Conservation (phyloP, 2,329 filamentous ascomycete species). For the Fusarium sublunatum region DNA sequence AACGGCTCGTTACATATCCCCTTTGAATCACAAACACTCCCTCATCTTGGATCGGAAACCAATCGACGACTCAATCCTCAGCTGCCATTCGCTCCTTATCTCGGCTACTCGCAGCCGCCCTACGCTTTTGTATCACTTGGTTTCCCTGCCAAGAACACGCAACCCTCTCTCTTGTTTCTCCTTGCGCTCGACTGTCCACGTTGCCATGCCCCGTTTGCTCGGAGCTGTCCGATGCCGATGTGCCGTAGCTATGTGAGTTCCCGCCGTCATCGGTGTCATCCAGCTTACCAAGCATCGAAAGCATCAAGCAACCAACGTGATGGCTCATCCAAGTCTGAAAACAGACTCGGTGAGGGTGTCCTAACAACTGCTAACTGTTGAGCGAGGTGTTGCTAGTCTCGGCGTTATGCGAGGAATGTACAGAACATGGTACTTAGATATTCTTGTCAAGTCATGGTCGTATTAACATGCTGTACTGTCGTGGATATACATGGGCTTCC, state of each 20-base stretch:
- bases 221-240: slow-evolving; percentile 23
- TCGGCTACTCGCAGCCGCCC: slow-evolving; percentile 37
- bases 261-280: slow-evolving; percentile 7
- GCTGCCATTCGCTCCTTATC: slow-evolving; percentile 17
- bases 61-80: neutral
- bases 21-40: slow-evolving; percentile 26
- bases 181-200: slow-evolving; percentile 25
- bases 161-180: slow-evolving; percentile 3
- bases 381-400: neutral
- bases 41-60: slow-evolving; percentile 7
- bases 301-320: neutral
- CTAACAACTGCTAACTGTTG: neutral
- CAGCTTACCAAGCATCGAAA: slow-evolving; percentile 16
- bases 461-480: slow-evolving; percentile 35
- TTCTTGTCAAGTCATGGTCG: slow-evolving; percentile 29
- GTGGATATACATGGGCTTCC: slow-evolving; percentile 27
- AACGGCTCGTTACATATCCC: slow-evolving; percentile 34
- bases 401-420: neutral
- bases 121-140: slow-evolving; percentile 28
- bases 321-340: neutral
- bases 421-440: neutral
- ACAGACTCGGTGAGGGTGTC: slow-evolving; percentile 8
- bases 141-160: slow-evolving; percentile 30
- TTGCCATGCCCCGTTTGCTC: slow-evolving; percentile 25
- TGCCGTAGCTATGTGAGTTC: slow-evolving; percentile 12